Evolutionary conservation across 2,329 filamentous ascomycete species (phyloP), one percentile per base, ranked within the genome.

Genomic region (Trichoderma atroviride): DNA sequence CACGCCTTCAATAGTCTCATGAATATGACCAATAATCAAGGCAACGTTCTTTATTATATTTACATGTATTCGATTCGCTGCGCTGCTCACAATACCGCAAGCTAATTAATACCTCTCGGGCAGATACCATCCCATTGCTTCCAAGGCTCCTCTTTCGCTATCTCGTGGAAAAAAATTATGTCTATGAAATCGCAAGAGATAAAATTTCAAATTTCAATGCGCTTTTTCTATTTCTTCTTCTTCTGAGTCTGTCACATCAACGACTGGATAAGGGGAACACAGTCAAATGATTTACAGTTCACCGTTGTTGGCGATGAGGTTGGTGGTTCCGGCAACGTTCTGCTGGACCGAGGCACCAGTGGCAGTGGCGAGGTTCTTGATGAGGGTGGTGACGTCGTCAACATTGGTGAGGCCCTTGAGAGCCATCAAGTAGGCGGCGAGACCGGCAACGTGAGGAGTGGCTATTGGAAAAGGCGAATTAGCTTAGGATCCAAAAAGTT

Each of bases 391-490:
- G 29, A 85, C 81, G 31, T 75, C 69, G 22, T 67, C 57, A n/a
- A 77, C 72, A 60, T 79, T 78, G 9, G 78, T 81, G 71, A 89
- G 77, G 65, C 78, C 74, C 79, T 88, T 85, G 67, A 88, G 82
- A 64, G 80, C 74, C 81, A 92, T 88, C 37, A 92, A 80, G 79
- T 92, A 92, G 33, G 89, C 89, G 16, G 88, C 88, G 4, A 92
- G 82, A 59, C 91, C 91, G 59, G 88, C 85, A 66, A 92, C 84
- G 76, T 92, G 89, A 1, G 90, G 90, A 14, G 85, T 85, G 31
- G 90, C 89, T 80, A 29, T 47, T 59, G 3, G 3, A 52, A n/a
- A 35, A 22, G 22, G 5, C 27, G 40, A 29, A 3, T 67, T 50
- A 67, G 55, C n/a, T 10, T 33, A 13, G 14, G n/a, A 2, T 7